Percentiles rank a stretch among this genome's conserved stretches.
These are phyloP conservation scores for Thermoascus crustaceus DNA, from an alignment of 2,329 filamentous ascomycete genomes.

Conservation along the genomic window DNA sequence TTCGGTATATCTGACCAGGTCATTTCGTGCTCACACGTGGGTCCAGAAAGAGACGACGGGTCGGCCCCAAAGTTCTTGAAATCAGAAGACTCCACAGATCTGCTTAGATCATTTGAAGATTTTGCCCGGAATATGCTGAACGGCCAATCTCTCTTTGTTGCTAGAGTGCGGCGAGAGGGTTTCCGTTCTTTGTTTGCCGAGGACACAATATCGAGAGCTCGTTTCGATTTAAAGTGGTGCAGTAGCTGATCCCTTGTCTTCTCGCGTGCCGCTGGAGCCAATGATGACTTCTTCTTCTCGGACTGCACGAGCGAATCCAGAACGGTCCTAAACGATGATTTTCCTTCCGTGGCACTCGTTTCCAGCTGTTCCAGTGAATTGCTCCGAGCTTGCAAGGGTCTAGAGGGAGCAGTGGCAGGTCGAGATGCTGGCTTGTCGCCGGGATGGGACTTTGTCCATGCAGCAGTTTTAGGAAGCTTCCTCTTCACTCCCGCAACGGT, in stretches of 20 bases:
- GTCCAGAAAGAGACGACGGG: too few species aligned
- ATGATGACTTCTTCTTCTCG: constrained; percentile 4
- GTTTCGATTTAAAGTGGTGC: constrained; percentile 26
- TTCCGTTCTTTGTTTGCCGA: constrained; percentile 15
- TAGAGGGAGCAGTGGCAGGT: constrained; percentile 21
- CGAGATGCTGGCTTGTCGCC: too few species aligned
- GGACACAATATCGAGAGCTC: constrained; percentile 26
- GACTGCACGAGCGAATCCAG: constrained; percentile 7
- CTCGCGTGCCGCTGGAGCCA: constrained; percentile 13
- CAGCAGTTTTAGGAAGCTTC: constrained; percentile 13
- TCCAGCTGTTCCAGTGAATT: constrained; percentile 21
- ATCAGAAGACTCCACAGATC: not conserved
- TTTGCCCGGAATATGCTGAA: constrained; percentile 25
- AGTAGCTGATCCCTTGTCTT: constrained; percentile 25
- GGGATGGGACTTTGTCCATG: not conserved
- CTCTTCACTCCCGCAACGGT: constrained; percentile 8
- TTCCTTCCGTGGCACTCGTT: constrained; percentile 11
- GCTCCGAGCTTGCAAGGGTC: constrained; percentile 16
- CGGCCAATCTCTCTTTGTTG: constrained; percentile 18
- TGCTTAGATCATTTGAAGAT: constrained; percentile 11
- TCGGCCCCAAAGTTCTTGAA: not conserved
- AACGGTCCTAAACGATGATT: constrained; percentile 11
- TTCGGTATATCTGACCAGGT: constrained; percentile 22
- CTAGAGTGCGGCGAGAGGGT: constrained; percentile 7
- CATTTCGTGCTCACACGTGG: constrained; percentile 16